phyloP scores from a whole-genome alignment of 106 monocot genomes.

The Ottelia alismoides region DNA sequence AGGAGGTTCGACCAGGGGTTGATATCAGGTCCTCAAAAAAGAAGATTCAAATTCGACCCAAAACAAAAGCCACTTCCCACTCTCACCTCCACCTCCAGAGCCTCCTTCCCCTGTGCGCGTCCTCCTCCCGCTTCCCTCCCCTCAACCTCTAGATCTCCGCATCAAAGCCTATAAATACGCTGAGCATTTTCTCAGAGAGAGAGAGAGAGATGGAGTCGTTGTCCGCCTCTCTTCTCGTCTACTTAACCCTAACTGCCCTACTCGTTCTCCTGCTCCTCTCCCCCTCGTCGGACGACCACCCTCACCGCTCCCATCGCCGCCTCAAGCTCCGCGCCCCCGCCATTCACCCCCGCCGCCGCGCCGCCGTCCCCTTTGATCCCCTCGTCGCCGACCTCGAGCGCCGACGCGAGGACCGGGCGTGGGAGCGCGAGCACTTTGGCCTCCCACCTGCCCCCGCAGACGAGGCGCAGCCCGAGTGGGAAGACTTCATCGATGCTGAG shows the following conservation, averaged over 20 bases:
- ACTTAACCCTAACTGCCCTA: constrained; percentile 23
- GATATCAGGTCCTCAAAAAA: too few species aligned
- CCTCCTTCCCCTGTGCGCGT: too few species aligned
- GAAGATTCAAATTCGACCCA: too few species aligned
- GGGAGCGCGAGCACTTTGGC: constrained; percentile 54
- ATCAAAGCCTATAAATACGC: too few species aligned
- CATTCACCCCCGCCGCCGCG: constrained; percentile 4
- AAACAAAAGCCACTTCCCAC: too few species aligned
- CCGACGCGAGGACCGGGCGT: constrained; percentile 51
- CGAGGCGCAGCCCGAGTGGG: constrained; percentile 85
- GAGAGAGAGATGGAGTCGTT: constrained; percentile 12
- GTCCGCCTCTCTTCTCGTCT: constrained; percentile 13
- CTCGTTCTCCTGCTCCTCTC: constrained; percentile 30
- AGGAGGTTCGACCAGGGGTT: too few species aligned
- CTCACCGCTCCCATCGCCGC: constrained; percentile 30
- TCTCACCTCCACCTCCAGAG: too few species aligned
- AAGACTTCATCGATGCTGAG: constrained; percentile 76
- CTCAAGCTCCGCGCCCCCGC: constrained; percentile 33
- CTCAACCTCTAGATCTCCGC: not conserved
- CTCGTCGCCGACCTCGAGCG: constrained; percentile 56
- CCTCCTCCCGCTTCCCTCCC: too few species aligned
- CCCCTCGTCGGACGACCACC: constrained; percentile 10
- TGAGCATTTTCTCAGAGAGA: not conserved
- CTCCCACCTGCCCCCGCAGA: constrained; percentile 35
- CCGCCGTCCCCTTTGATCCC: constrained; percentile 61